A percentile compares a stretch with the other conserved stretches of the same genome.
Evolutionary conservation across 768 basidiomycete genomes (phyloP).

Genomic region (Boletus sp.): DNA sequence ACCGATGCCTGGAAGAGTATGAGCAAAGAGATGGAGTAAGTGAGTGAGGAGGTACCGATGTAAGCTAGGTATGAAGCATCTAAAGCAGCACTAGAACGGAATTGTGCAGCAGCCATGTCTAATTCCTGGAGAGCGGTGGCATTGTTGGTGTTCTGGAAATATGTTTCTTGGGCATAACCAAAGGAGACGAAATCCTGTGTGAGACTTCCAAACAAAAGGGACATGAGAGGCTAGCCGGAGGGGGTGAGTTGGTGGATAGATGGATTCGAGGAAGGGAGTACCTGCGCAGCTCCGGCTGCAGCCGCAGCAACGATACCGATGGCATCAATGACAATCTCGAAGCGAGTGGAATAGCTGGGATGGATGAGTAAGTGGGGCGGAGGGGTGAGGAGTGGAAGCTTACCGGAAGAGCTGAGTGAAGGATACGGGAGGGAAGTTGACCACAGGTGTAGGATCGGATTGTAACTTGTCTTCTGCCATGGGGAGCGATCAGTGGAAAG

Average conservation of each 20-base stretch:
- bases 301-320: slow-evolving; percentile 73
- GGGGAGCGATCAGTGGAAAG: neutral
- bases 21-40: neutral
- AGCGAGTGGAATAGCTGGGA: slow-evolving; percentile 66
- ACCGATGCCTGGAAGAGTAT: slow-evolving; percentile 52
- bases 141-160: slow-evolving; percentile 25
- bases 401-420: slow-evolving; percentile 51
- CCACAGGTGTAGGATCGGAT: slow-evolving; percentile 23
- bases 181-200: slow-evolving; percentile 73
- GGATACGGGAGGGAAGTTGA: slow-evolving; percentile 36
- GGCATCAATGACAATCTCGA: slow-evolving; percentile 64
- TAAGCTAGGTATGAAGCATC: slow-evolving; percentile 65
- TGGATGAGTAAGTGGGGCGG: slow-evolving; percentile 2
- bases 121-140: slow-evolving; percentile 34
- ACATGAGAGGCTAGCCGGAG: slow-evolving; percentile 64
- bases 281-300: slow-evolving; percentile 81
- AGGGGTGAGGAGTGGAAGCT: neutral
- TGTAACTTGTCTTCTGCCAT: neutral
- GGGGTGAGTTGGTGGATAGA: neutral
- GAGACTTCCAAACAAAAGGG: slow-evolving; percentile 81
- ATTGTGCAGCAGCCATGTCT: slow-evolving; percentile 38
- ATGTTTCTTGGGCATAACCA: slow-evolving; percentile 15
- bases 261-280: slow-evolving; percentile 24
- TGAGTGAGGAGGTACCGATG: slow-evolving; percentile 51
- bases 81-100: slow-evolving; percentile 49